A percentile compares a stretch with the other conserved stretches of the same genome.
These are phyloP conservation scores for Diaporthe batatas DNA, from an alignment of 2,329 filamentous ascomycete genomes.

Conservation along the genomic window DNA sequence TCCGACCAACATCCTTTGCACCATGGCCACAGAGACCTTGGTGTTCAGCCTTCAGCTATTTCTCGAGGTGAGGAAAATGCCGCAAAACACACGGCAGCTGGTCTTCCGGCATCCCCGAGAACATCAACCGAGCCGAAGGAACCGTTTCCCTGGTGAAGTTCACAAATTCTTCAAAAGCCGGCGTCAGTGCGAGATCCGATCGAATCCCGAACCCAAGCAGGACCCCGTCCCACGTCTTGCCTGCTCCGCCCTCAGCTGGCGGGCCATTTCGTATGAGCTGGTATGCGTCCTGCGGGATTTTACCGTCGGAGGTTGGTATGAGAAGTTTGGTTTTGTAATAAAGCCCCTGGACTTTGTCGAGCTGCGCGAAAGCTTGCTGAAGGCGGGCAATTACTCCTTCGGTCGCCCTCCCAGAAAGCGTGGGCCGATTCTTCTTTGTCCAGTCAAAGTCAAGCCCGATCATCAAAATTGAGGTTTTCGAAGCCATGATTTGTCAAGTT, in stretches of 20 bases:
- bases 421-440: neutral
- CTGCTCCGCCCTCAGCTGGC: neutral
- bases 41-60: neutral
- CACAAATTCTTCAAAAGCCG: neutral
- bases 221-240: neutral
- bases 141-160: neutral
- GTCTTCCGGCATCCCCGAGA: neutral
- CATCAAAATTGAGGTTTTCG: neutral
- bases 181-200: neutral
- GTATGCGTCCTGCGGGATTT: neutral
- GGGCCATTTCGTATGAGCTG: conserved; percentile 3
- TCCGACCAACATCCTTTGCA: neutral
- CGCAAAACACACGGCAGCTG: neutral
- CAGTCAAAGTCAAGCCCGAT: conserved; percentile 6
- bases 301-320: neutral
- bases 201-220: neutral
- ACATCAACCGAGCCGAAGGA: neutral
- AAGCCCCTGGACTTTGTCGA: neutral
- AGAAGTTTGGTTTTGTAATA: neutral
- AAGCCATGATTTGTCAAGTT: neutral
- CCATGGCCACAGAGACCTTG: neutral
- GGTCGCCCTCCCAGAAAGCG: neutral
- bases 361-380: neutral
- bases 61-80: neutral
- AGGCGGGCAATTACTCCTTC: neutral